These are phyloP conservation scores for Melanomma pulvis-pyrius DNA, from an alignment of 495 filamentous ascomycete genomes.

Conservation along the genomic window DNA sequence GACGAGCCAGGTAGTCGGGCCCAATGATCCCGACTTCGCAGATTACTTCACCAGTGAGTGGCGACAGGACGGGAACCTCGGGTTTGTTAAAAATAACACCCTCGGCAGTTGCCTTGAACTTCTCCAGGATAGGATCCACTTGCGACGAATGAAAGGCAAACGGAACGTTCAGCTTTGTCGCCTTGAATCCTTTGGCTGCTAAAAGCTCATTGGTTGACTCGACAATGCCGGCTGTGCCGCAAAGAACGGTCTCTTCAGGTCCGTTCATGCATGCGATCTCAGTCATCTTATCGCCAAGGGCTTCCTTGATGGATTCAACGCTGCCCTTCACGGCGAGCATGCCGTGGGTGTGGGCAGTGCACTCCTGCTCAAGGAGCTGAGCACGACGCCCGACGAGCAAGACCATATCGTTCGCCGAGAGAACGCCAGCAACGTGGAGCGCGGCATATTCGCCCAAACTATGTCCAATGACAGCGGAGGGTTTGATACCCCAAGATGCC, in stretches of 20 bases:
- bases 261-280: constrained; percentile 54
- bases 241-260: constrained; percentile 52
- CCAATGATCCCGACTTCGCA: constrained; percentile 49
- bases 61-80: constrained; percentile 47
- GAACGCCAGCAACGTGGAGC: constrained; percentile 75
- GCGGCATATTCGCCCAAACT: constrained; percentile 89
- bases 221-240: constrained; percentile 46
- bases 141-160: constrained; percentile 61
- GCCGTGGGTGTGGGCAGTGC: constrained; percentile 69
- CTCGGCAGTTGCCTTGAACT: constrained; percentile 47
- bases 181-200: constrained; percentile 55
- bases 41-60: constrained; percentile 49
- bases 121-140: constrained; percentile 54
- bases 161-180: constrained; percentile 51
- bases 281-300: constrained; percentile 48
- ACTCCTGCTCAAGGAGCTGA: constrained; percentile 71
- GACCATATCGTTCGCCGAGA: constrained; percentile 77
- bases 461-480: constrained; percentile 80
- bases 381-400: constrained; percentile 80
- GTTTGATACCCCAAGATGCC: constrained; percentile 75
- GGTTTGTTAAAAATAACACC: constrained; percentile 50
- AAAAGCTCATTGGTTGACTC: constrained; percentile 43
- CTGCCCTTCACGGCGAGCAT: constrained; percentile 56
- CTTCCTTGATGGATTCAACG: constrained; percentile 43
- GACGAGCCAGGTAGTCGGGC: constrained; percentile 49